Percentiles rank a stretch among this genome's conserved stretches.
These are phyloP conservation scores for Clitoria ternatea DNA, from an alignment of 306 rosid species.

Conservation along the genomic window DNA sequence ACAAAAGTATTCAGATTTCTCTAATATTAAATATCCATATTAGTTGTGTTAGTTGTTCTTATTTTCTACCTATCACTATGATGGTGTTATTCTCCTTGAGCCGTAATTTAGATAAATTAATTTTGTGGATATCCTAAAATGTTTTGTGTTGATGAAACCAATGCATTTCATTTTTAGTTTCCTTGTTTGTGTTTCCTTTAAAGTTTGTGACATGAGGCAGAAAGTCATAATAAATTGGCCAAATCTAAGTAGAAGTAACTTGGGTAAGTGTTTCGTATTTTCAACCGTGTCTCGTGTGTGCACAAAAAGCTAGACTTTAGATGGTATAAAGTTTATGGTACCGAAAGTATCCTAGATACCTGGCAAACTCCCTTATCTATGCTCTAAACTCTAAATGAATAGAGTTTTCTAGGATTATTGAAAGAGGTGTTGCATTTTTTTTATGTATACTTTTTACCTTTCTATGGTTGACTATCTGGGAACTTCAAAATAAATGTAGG, in stretches of 20 bases:
- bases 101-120: constrained; percentile 16
- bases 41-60: constrained; percentile 5
- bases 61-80: constrained; percentile 12
- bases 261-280: not conserved
- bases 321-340: constrained; percentile 4
- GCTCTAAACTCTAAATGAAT: not conserved
- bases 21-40: not conserved
- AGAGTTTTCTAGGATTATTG: not conserved
- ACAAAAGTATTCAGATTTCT: not conserved
- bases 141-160: not conserved
- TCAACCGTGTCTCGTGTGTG: not conserved
- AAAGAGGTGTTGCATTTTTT: not conserved
- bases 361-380: not conserved
- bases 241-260: constrained; percentile 5
- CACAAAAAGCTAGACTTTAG: constrained; percentile 5
- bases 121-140: constrained; percentile 16
- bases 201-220: not conserved
- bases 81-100: not conserved
- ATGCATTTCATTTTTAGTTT: constrained; percentile 4
- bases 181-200: constrained; percentile 12
- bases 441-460: not conserved
- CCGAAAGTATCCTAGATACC: constrained; percentile 7
- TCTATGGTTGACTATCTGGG: constrained; percentile 21
- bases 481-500: constrained; percentile 49
- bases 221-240: not conserved